Evolutionary conservation across 495 filamentous ascomycete genomes (phyloP).

Genomic region (Penicillium waksmanii): DNA sequence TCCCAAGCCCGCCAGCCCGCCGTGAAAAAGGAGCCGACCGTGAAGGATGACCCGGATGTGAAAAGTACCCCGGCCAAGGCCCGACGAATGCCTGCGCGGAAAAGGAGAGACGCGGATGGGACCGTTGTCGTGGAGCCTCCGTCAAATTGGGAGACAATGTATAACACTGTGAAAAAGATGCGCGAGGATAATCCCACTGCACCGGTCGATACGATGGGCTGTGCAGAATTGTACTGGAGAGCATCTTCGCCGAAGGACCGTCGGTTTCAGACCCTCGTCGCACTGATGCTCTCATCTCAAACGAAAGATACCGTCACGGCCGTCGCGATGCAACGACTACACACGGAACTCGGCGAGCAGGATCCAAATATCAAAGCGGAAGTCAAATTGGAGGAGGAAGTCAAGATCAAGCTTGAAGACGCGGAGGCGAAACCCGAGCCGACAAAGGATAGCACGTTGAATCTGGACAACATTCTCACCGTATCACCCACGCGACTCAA

Average conservation of each 20-base stretch:
- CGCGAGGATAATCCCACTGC: constrained; percentile 71
- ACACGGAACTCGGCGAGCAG: constrained; percentile 66
- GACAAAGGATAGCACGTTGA: constrained; percentile 61
- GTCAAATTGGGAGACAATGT: constrained; percentile 83
- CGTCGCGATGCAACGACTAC: constrained; percentile 77
- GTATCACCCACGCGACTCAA: constrained; percentile 73
- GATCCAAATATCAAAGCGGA: neutral
- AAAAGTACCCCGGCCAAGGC: constrained; percentile 40
- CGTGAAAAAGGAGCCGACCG: constrained; percentile 27
- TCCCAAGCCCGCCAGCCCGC: constrained; percentile 20
- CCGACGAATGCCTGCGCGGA: constrained; percentile 67
- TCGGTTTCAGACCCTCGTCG: constrained; percentile 88
- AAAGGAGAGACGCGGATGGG: constrained; percentile 59
- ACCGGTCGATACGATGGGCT: constrained; percentile 98
- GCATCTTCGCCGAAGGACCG: constrained; percentile 56
- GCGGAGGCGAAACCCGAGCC: constrained; percentile 27
- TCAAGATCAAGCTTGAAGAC: constrained; percentile 26
- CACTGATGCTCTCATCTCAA: constrained; percentile 95
- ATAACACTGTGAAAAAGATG: constrained; percentile 78
- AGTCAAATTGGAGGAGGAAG: constrained; percentile 24
- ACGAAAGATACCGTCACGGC: constrained; percentile 96
- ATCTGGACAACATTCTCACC: constrained; percentile 76
- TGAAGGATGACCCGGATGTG: constrained; percentile 32
- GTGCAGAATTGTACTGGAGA: constrained; percentile 67
- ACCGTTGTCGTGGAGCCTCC: constrained; percentile 65